phyloP scores from a whole-genome alignment of 805 yeast species.

The Peterozyma toletana region DNA sequence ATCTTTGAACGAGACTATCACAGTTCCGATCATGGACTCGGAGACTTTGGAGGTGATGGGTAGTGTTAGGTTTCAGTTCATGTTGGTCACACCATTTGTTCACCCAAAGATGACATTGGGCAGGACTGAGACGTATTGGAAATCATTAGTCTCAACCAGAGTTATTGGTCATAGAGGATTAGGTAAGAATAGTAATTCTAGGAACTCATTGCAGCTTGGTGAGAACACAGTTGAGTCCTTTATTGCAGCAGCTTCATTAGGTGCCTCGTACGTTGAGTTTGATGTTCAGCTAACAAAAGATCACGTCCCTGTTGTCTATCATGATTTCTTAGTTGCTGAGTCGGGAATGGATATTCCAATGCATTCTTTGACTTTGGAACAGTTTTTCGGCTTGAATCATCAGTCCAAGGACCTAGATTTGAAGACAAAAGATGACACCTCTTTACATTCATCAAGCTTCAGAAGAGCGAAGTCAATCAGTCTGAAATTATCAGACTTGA shows the following conservation, averaged over 20 bases:
- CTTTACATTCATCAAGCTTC: slow-evolving; percentile 14
- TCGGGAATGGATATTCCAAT: slow-evolving; percentile 95
- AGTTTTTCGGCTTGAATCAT: slow-evolving; percentile 57
- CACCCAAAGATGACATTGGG: slow-evolving; percentile 63
- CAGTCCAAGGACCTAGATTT: slow-evolving; percentile 11
- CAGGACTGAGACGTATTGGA: slow-evolving; percentile 83
- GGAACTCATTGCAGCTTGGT: slow-evolving; percentile 82
- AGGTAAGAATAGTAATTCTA: slow-evolving; percentile 73
- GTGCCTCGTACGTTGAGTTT: slow-evolving; percentile 94
- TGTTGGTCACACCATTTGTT: slow-evolving; percentile 63
- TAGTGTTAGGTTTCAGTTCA: slow-evolving; percentile 63
- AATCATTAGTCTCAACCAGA: slow-evolving; percentile 76
- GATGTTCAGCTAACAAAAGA: slow-evolving; percentile 95
- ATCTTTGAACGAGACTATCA: slow-evolving; percentile 56
- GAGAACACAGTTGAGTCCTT: slow-evolving; percentile 94
- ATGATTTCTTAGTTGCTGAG: slow-evolving; percentile 90
- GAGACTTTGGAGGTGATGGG: slow-evolving; percentile 73
- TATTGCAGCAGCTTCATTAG: slow-evolving; percentile 92
- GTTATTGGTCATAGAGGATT: slow-evolving; percentile 95
- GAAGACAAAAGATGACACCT: slow-evolving; percentile 22
- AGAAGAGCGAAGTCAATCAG: slow-evolving; percentile 30
- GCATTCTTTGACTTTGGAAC: slow-evolving; percentile 88
- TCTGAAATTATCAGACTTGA: slow-evolving; percentile 15
- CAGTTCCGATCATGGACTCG: slow-evolving; percentile 71
- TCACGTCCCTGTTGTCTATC: slow-evolving; percentile 85